These are phyloP conservation scores for Penicillium sp. DNA, from an alignment of 2,329 filamentous ascomycete species.

Conservation along the genomic window DNA sequence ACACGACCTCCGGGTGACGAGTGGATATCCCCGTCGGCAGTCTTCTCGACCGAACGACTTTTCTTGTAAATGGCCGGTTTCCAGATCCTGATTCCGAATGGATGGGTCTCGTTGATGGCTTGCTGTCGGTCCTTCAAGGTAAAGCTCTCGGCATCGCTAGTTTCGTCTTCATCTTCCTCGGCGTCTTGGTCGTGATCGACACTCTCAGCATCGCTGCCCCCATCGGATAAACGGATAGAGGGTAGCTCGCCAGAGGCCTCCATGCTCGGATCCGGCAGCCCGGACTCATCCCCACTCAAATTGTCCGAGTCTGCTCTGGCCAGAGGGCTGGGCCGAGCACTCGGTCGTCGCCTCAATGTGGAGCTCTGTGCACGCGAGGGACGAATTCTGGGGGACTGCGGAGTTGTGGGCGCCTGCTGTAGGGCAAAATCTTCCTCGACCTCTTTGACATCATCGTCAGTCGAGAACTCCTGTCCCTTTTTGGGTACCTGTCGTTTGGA, in stretches of 20 bases:
- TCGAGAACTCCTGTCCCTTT: slow-evolving; percentile 82
- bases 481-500: slow-evolving; percentile 70
- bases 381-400: slow-evolving; percentile 35
- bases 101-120: slow-evolving; percentile 97
- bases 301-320: slow-evolving; percentile 38
- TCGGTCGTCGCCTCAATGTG: slow-evolving; percentile 41
- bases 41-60: slow-evolving; percentile 91
- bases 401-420: slow-evolving; percentile 31
- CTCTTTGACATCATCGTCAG: slow-evolving; percentile 81
- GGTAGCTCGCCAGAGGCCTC: slow-evolving; percentile 21
- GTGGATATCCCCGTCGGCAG: slow-evolving; percentile 94
- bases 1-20: slow-evolving; percentile 87
- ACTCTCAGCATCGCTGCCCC: slow-evolving; percentile 25
- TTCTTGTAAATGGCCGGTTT: slow-evolving; percentile 99
- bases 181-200: slow-evolving; percentile 19
- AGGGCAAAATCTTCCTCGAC: slow-evolving; percentile 66
- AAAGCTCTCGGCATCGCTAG: slow-evolving; percentile 95
- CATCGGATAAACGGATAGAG: slow-evolving; percentile 27
- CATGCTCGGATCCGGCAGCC: slow-evolving; percentile 30
- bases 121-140: slow-evolving; percentile 95
- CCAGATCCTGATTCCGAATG: slow-evolving; percentile 98
- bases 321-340: slow-evolving; percentile 32
- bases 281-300: slow-evolving; percentile 39
- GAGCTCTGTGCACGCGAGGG: slow-evolving; percentile 37
- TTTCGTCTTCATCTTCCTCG: slow-evolving; percentile 57